A percentile compares a stretch with the other conserved stretches of the same genome.
Evolutionary conservation across 23 red algal species (phyloP).

Genomic region (Gracilariopsis chorda): DNA sequence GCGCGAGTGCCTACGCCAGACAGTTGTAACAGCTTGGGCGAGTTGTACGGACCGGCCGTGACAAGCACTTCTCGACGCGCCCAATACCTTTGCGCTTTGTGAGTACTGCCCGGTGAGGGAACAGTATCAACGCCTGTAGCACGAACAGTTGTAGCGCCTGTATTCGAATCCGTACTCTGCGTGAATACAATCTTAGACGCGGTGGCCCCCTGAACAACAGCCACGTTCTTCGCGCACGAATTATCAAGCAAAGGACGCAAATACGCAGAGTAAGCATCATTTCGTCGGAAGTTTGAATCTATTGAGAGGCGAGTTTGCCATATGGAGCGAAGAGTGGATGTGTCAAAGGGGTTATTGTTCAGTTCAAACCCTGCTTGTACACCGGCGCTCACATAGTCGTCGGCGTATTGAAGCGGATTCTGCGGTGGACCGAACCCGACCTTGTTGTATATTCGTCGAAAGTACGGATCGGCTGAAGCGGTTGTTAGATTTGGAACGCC

Average conservation of each 20-base stretch:
- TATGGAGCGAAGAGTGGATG: not conserved
- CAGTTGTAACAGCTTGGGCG: conserved; percentile 72
- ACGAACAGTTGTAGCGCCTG: not conserved
- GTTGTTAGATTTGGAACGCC: not conserved
- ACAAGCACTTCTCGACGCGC: conserved; percentile 51
- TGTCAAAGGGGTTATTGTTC: not conserved
- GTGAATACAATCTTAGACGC: conserved; percentile 5
- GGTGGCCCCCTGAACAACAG: conserved; percentile 31
- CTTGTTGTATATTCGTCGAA: not conserved
- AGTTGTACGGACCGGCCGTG: conserved; percentile 69
- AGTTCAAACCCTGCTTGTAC: conserved; percentile 13
- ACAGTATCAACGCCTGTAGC: conserved; percentile 2
- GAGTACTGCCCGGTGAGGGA: not conserved
- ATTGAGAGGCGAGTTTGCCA: conserved; percentile 5
- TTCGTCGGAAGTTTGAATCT: not conserved
- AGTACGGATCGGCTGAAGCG: not conserved
- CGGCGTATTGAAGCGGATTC: conserved; percentile 17
- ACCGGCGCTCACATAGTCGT: conserved; percentile 34
- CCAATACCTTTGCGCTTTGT: not conserved
- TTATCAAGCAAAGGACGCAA: not conserved
- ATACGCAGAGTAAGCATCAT: conserved; percentile 56
- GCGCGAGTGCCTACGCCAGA: conserved; percentile 72
- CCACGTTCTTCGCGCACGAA: not conserved
- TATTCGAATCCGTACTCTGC: not conserved
- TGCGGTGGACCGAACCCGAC: not conserved